phyloP scores from a whole-genome alignment of 768 basidiomycete species.

The Crassisporium funariophilum region DNA sequence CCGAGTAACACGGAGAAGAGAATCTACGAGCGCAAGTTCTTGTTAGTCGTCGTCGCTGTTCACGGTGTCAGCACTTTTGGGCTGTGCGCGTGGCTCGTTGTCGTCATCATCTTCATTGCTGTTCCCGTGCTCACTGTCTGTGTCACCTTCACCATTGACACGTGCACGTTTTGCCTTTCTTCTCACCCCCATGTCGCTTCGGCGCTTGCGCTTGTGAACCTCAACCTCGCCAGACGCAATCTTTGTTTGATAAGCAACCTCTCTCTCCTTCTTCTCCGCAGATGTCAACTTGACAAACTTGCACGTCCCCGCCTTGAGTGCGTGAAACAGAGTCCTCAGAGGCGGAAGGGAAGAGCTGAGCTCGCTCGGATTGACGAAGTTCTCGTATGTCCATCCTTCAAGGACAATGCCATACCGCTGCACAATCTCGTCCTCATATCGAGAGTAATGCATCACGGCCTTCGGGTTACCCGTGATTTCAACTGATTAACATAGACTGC shows the following conservation, averaged over 20 bases:
- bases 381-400: slow-evolving; percentile 17
- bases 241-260: not conserved
- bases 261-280: not conserved
- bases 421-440: slow-evolving; percentile 19
- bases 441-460: slow-evolving; percentile 19
- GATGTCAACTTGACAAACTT: slow-evolving; percentile 5
- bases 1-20: too few species aligned
- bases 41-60: not conserved
- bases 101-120: not conserved
- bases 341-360: slow-evolving; percentile 4
- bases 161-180: not conserved
- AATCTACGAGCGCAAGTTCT: too few species aligned
- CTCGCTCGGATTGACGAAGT: slow-evolving; percentile 10
- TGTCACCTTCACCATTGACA: not conserved
- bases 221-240: not conserved
- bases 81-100: not conserved
- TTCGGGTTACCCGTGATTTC: slow-evolving; percentile 6
- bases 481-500: not conserved
- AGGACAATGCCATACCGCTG: slow-evolving; percentile 16
- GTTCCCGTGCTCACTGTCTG: not conserved
- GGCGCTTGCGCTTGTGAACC: not conserved
- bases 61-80: not conserved
- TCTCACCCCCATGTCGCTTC: not conserved
- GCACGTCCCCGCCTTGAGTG: slow-evolving; percentile 1
- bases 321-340: not conserved